Conservation (phyloP, 768 basidiomycete species). For the Leucogyrophana mollusca region DNA sequence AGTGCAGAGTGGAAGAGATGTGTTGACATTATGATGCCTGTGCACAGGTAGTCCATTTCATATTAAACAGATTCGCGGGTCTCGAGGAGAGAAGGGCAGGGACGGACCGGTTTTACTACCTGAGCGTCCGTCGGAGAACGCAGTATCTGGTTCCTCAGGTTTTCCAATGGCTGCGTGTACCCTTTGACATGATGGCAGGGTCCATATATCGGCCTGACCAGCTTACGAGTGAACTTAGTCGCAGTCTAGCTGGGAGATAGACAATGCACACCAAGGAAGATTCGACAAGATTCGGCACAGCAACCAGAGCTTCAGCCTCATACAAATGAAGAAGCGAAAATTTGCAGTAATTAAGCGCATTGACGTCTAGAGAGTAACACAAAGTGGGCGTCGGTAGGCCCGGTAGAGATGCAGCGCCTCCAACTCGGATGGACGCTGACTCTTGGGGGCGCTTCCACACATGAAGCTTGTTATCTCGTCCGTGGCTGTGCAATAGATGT, state of each 20-base stretch:
- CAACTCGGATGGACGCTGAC: slow-evolving; percentile 45
- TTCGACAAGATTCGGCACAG: slow-evolving; percentile 86
- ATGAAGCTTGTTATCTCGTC: slow-evolving; percentile 83
- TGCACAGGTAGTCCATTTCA: slow-evolving; percentile 1
- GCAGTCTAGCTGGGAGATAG: neutral
- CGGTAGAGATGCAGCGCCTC: slow-evolving; percentile 54
- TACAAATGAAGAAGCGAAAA: slow-evolving; percentile 62
- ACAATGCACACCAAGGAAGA: slow-evolving; percentile 64
- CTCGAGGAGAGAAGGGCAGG: neutral
- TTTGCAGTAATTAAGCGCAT: slow-evolving; percentile 91
- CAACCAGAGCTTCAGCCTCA: slow-evolving; percentile 51
- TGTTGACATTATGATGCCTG: slow-evolving; percentile 89
- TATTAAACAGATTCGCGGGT: neutral
- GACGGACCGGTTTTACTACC: slow-evolving; percentile 54
- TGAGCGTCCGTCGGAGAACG: slow-evolving; percentile 44
- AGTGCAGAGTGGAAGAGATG: slow-evolving; percentile 50
- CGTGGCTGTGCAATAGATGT: slow-evolving; percentile 54
- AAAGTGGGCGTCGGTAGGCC: slow-evolving; percentile 50
- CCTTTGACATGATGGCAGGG: slow-evolving; percentile 62
- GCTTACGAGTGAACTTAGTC: slow-evolving; percentile 1
- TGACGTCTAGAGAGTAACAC: slow-evolving; percentile 78
- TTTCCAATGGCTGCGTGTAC: slow-evolving; percentile 87
- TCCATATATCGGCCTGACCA: slow-evolving; percentile 83
- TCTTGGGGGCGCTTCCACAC: slow-evolving; percentile 62
- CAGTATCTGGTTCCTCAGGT: slow-evolving; percentile 26